These are phyloP conservation scores for Leccinum fibrillosum DNA, from an alignment of 768 basidiomycete species.

Conservation along the genomic window DNA sequence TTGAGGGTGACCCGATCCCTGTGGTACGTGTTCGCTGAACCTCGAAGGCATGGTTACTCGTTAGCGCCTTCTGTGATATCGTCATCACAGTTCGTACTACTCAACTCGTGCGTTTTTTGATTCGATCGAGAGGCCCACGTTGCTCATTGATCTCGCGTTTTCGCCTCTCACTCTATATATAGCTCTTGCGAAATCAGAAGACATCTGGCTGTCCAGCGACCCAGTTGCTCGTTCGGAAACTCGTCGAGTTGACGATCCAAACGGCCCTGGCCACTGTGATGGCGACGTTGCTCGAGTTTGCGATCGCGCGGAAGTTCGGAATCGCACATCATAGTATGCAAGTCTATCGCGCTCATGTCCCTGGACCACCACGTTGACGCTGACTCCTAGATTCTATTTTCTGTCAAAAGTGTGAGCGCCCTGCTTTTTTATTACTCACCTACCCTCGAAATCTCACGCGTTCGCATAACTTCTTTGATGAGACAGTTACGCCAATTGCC, in stretches of 20 bases:
- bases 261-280: conserved; percentile 10
- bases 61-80: conserved; percentile 11
- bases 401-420: conserved; percentile 6
- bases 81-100: conserved; percentile 8
- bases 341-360: neutral
- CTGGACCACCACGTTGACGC: neutral
- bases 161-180: neutral
- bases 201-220: neutral
- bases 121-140: neutral
- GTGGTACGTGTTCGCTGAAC: neutral
- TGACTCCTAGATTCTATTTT: conserved; percentile 4
- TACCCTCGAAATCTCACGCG: neutral
- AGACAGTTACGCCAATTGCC: conserved; percentile 4
- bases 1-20: neutral
- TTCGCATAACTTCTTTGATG: neutral
- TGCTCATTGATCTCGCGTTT: neutral
- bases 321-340: conserved; percentile 11
- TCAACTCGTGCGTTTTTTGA: conserved; percentile 6
- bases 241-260: conserved; percentile 13
- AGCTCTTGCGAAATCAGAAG: conserved; percentile 1
- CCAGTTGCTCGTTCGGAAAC: conserved; percentile 8
- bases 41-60: conserved; percentile 10
- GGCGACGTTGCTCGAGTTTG: conserved; percentile 11
- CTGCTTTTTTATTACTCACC: too few relatives aligned
- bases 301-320: conserved; percentile 1